Base-by-base conservation (phyloP, 768 basidiomycete species). In the Phanerodontia chrysosporium region DNA sequence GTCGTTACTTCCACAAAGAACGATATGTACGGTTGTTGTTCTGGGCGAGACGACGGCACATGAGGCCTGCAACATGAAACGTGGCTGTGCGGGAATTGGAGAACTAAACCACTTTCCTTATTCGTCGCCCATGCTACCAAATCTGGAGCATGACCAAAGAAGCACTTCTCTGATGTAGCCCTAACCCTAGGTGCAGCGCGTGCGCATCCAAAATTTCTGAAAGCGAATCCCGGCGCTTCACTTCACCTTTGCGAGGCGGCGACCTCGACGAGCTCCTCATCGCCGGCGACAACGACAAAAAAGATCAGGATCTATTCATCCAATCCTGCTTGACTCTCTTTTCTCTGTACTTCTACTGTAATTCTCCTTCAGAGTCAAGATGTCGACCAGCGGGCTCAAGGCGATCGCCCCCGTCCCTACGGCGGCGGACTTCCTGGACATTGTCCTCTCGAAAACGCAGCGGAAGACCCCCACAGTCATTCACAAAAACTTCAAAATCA, bases 401-500 rank as follows among this genome's bases (percentile, higher is more conserved):
- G 89, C 90, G 49, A 99, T 99, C 71, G 91, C 97, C 52, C 97
- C 97, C n/a, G 96, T 99, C 53, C 97, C 97, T 49, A 97, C 92
- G 45, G 94, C 96, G 64, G 78, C 85, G 16, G 96, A 98, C 75
- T 98, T 98, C 69, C 73, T 96, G 75, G 93, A 96, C 74, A 95
- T 96, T 60, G 92, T 96, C 36, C 71, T 96, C 68, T 92, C 90
- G 67, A 95, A 86, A 74, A 98, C 96, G 1, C 95, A 97, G 78
- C 80, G 96, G 69, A 98, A 98, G 80, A 98, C 96, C 25, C 96
- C 96, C 10, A 98, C 96, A 28, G 94, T 95, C 65, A 98, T 98
- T 71, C 97, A 98, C 76, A 98, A 97, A 81, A 98, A 98, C 80
- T 98, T 97, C 81, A 98, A 99, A 80, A 99, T 99, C 74, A 95